phyloP scores from a whole-genome alignment of 345 rosid species.

The Pistacia atlantica region DNA sequence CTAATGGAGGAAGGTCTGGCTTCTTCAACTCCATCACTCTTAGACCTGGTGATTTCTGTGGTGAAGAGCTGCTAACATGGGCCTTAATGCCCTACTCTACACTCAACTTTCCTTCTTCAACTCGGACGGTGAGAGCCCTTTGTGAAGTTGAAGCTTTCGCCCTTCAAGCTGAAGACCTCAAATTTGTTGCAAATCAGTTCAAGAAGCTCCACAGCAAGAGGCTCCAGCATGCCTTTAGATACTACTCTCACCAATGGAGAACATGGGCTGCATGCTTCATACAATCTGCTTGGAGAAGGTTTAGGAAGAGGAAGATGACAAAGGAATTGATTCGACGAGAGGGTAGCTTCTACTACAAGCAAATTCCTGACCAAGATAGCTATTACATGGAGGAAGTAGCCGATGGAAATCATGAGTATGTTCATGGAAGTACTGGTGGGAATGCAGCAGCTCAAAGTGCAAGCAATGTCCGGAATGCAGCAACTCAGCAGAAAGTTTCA shows the following conservation, averaged over 20 bases:
- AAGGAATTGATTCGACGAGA: constrained; percentile 58
- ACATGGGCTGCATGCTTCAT: constrained; percentile 90
- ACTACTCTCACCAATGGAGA: constrained; percentile 95
- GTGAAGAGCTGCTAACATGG: constrained; percentile 94
- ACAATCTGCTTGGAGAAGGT: constrained; percentile 86
- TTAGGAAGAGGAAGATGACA: constrained; percentile 55
- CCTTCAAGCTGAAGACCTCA: constrained; percentile 83
- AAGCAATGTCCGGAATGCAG: constrained; percentile 46
- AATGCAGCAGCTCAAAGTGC: constrained; percentile 19
- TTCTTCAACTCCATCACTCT: constrained; percentile 89
- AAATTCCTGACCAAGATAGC: constrained; percentile 24
- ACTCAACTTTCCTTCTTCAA: constrained; percentile 68
- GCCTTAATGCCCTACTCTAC: constrained; percentile 81
- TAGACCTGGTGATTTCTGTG: constrained; percentile 89
- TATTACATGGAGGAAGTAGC: constrained; percentile 33
- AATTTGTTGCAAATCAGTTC: constrained; percentile 82
- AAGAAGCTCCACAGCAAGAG: constrained; percentile 90
- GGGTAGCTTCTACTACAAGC: constrained; percentile 33
- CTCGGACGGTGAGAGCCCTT: constrained; percentile 70
- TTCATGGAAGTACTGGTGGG: constrained; percentile 23
- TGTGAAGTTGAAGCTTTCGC: constrained; percentile 92
- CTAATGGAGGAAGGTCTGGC: constrained; percentile 88
- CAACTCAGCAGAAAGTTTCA: constrained; percentile 50
- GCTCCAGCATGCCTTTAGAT: constrained; percentile 91
- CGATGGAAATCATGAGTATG: constrained; percentile 23